Evolutionary conservation across 2,329 filamentous ascomycete species (phyloP).

Genomic region (Delphinella strobiligena): DNA sequence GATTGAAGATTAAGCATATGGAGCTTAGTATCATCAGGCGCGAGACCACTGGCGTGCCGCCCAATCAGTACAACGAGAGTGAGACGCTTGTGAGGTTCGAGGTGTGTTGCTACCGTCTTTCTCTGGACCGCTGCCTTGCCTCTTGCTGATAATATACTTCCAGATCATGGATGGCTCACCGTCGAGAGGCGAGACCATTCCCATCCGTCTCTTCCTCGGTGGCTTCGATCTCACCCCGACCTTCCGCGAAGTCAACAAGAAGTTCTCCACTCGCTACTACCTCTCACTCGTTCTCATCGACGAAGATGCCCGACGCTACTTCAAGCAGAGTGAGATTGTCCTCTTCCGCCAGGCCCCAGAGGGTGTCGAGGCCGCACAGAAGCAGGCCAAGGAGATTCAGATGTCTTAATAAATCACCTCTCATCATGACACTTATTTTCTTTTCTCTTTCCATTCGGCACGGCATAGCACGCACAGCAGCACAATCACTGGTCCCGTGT

Average conservation of each 20-base stretch:
- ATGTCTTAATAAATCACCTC: no score
- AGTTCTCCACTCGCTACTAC: conserved; percentile 97
- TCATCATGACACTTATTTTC: no score
- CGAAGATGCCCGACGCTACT: conserved; percentile 86
- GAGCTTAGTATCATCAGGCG: conserved; percentile 93
- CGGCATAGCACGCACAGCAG: no score
- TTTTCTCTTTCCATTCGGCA: no score
- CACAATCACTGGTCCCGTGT: no score
- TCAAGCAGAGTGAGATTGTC: conserved; percentile 98
- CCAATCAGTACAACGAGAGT: conserved; percentile 99
- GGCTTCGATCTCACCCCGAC: conserved; percentile 96
- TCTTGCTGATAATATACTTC: conserved; percentile 11
- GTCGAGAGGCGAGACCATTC: conserved; percentile 85
- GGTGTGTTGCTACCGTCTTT: conserved; percentile 42
- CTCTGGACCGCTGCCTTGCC: no score
- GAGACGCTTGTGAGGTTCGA: conserved; percentile 96
- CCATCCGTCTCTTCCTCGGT: conserved; percentile 90
- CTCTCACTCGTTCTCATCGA: conserved; percentile 62
- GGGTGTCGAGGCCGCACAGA: conserved; percentile 34
- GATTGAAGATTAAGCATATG: conserved; percentile 99
- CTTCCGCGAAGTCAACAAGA: conserved; percentile 99
- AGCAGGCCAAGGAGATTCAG: conserved; percentile 33
- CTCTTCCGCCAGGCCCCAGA: conserved; percentile 68
- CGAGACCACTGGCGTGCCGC: conserved; percentile 90
- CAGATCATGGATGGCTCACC: conserved; percentile 99